Evolutionary conservation across 2,329 filamentous ascomycete genomes (phyloP), one percentile per base, ranked within the genome.

Genomic region (Periglandula ipomoeae): DNA sequence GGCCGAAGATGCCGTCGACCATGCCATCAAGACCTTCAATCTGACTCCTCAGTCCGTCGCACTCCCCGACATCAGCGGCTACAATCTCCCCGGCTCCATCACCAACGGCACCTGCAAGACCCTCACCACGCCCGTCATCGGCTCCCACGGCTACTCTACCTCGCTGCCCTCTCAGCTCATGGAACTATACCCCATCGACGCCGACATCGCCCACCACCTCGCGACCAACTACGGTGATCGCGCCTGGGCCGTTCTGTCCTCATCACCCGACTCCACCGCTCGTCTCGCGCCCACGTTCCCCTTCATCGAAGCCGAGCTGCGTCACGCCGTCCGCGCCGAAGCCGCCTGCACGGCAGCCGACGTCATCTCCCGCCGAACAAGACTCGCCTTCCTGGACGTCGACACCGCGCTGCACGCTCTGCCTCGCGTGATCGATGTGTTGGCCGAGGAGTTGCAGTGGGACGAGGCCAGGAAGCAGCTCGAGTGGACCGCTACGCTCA

Each of bases 1-100:
- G 87, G 84, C 87, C 46, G 85, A 93, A 65, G 86, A 91, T 59
- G 85, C 85, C 43, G 87, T 93, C 52, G 86, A 91, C 61, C 82
- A 88, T 59, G 87, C 87, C 24, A 76, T 90, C 66, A 71, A 75
- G 53, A 71, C 77, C 45, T 89, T 88, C 63, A 63, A 70, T 35
- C 74, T 90, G 24, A 65, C 71, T 45, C 69, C 84, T 5, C 65
- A 66, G 8, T 65, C 74, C 22, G 60, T 83, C 13, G 50, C 68
- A 19, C 67, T 81, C 46, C 81, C 83, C 10, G 78, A 83, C 50
- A 78, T 89, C 55, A 83, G 78, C 59, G 85, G 85, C 53, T 81
- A 80, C 40, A 76, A 80, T 44, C 66, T 63, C 19, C 50, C 58
- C 13, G 57, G 57, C 17, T 52, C 66, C 47, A 56, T 74, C 50